These are phyloP conservation scores for Cryptococcus sp. DNA, from an alignment of 1,284 basidiomycete species.

Conservation along the genomic window DNA sequence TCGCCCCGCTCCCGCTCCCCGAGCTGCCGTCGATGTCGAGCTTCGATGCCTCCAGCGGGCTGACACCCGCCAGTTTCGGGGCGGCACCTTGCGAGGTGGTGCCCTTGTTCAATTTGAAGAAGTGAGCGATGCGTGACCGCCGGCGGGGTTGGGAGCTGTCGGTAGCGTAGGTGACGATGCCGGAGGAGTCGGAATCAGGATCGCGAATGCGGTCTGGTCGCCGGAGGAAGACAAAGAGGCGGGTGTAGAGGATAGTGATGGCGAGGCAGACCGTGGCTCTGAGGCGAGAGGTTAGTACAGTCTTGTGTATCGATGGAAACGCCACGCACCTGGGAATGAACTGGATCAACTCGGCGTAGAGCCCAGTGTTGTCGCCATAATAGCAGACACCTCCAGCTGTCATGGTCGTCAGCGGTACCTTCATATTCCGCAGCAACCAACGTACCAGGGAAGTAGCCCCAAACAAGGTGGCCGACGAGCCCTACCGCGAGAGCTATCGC, in stretches of 20 bases:
- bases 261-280: slow-evolving; percentile 44
- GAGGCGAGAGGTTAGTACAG: neutral
- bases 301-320: neutral
- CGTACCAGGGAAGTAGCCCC: slow-evolving; percentile 41
- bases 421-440: neutral
- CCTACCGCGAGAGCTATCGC: slow-evolving; percentile 28
- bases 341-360: slow-evolving; percentile 49
- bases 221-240: slow-evolving; percentile 49
- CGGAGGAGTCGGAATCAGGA: slow-evolving; percentile 28
- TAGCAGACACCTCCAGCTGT: slow-evolving; percentile 45
- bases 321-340: slow-evolving; percentile 45
- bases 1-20: no score
- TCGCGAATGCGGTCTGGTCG: slow-evolving; percentile 50
- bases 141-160: neutral
- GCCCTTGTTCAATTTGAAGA: slow-evolving; percentile 6
- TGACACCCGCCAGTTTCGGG: no score
- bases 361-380: slow-evolving; percentile 40
- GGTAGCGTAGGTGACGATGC: slow-evolving; percentile 12
- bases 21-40: no score
- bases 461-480: slow-evolving; percentile 36
- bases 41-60: no score
- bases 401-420: neutral
- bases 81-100: no score
- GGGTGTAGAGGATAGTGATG: slow-evolving; percentile 47
- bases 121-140: neutral